Conservation (phyloP, 2,329 filamentous ascomycete genomes). For the Colletotrichum paranaense region DNA sequence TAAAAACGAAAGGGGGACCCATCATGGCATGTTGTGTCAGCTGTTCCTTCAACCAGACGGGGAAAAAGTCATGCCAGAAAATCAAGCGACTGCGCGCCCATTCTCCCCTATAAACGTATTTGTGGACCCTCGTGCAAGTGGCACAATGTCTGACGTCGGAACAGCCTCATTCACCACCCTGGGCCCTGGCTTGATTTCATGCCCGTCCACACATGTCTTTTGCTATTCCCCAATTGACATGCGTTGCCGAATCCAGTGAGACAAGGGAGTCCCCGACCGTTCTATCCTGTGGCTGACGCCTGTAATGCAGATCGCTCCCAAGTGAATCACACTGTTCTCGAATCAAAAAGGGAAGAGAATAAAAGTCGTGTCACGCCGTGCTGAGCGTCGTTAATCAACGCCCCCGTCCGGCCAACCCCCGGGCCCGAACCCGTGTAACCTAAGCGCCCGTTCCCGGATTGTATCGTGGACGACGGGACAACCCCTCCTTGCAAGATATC, state of each 20-base stretch:
- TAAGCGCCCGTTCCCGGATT: background rate
- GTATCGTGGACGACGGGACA: background rate
- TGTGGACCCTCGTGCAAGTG: background rate
- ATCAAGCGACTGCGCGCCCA: background rate
- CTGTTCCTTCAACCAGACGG: constrained; percentile 12
- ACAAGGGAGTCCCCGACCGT: too few relatives aligned
- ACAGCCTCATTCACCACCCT: constrained; percentile 11
- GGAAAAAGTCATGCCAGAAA: constrained; percentile 19
- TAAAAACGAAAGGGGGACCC: background rate
- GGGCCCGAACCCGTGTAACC: background rate
- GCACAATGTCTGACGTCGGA: constrained; percentile 24
- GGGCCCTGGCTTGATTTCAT: too few relatives aligned
- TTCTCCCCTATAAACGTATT: background rate
- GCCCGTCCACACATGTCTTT: too few relatives aligned
- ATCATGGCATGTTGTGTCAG: constrained; percentile 26
- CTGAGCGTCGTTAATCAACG: background rate
- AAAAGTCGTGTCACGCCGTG: background rate
- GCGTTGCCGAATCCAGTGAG: too few relatives aligned
- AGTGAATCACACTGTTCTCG: too few relatives aligned
- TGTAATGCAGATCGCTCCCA: too few relatives aligned
- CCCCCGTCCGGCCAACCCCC: background rate
- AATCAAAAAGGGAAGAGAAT: too few relatives aligned
- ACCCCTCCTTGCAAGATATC: background rate
- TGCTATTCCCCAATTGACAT: too few relatives aligned
- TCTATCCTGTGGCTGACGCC: too few relatives aligned